Conservation (phyloP, 345 rosid genomes). For the Citrus sp. region DNA sequence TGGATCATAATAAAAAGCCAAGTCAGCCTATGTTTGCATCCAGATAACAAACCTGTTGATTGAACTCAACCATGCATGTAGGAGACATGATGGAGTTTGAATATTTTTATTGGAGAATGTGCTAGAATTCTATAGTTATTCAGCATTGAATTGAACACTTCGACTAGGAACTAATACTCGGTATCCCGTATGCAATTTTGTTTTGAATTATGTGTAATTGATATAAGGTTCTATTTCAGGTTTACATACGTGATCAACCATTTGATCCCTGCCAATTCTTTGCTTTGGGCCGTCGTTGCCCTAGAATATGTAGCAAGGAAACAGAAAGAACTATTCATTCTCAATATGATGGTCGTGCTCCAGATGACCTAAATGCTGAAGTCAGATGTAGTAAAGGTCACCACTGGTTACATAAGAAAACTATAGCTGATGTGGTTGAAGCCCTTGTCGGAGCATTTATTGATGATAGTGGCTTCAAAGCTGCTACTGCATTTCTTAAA, state of each 20-base stretch:
- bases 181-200: background rate
- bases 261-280: slow-evolving; percentile 82
- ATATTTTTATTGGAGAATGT: background rate
- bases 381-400: slow-evolving; percentile 81
- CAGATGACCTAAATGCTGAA: slow-evolving; percentile 34
- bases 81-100: background rate
- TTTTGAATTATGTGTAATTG: background rate
- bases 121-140: background rate
- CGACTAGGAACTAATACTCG: background rate
- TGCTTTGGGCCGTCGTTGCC: slow-evolving; percentile 76
- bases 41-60: background rate
- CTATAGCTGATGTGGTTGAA: slow-evolving; percentile 90
- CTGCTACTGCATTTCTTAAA: slow-evolving; percentile 75
- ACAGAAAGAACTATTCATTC: slow-evolving; percentile 43
- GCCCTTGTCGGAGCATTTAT: slow-evolving; percentile 91
- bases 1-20: background rate
- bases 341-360: slow-evolving; percentile 17
- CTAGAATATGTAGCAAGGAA: slow-evolving; percentile 47
- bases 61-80: background rate
- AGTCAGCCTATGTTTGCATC: background rate
- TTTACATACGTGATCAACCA: slow-evolving; percentile 80
- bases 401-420: slow-evolving; percentile 76
- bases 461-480: slow-evolving; percentile 89
- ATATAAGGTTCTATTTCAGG: slow-evolving; percentile 39
- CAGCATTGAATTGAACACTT: background rate